Evolutionary conservation across 768 basidiomycete species (phyloP), one percentile per base, ranked within the genome.

Genomic region (Chalciporus chontae): DNA sequence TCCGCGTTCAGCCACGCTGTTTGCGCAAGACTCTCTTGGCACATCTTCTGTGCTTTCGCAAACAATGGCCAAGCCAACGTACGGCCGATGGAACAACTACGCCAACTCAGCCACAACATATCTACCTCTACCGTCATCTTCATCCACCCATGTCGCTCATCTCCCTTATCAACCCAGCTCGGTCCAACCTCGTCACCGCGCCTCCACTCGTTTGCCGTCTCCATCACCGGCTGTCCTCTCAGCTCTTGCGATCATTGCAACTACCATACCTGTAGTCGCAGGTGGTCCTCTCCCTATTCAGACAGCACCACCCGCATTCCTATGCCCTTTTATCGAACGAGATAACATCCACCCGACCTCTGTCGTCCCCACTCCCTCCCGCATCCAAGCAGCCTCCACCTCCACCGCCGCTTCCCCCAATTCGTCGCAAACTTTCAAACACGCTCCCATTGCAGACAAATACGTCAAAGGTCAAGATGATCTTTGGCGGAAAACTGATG

Each of bases 201-300:
- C 6, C 43, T 58, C 19, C 50, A 53, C 36, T 9, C 15, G 34
- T 36, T 5, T 5, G 2, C 34, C 34, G 6, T 57, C 63, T 5
- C 81, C 83, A 23, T 84, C 84, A 34, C 61, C 77, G 0, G 67
- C 73, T 14, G 53, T 83, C 50, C 73, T 85, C 53, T 75, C 81
- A 3, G 64, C 81, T 43, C 74, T 86, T 36, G 81, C 83, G 21
- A 69, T 78, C 59, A 68, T 85, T 54, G 80, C 73, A 7, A 67
- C 78, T 5, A 68, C 78, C 10, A 66, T 76, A n/a, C 60, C 74
- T 23, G 52, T 71, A 4, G 79, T 68, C 36, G 66, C 75, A 58
- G 78, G 73, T 41, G 72, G 72, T 50, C 82, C 83, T 8, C 65
- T 72, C 17, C 57, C 65, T 4, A 17, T 45, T 43, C 64, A 58